These are phyloP conservation scores for Cladosporium sp. DNA, from an alignment of 2,329 filamentous ascomycete genomes.

Conservation along the genomic window DNA sequence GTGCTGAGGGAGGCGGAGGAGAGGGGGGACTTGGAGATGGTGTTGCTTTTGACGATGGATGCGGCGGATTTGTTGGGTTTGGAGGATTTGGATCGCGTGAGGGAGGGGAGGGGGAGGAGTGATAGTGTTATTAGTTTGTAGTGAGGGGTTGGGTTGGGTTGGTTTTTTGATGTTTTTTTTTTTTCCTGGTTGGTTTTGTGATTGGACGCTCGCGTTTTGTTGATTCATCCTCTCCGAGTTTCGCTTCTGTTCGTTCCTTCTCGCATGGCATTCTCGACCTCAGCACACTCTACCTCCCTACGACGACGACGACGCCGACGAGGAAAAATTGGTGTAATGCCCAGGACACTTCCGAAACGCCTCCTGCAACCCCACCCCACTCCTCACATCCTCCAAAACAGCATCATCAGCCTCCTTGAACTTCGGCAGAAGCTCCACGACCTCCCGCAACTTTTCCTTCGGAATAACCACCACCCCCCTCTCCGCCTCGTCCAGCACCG, in stretches of 20 bases:
- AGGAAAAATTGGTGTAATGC: slow-evolving; percentile 12
- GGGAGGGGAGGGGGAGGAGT: slow-evolving; percentile 4
- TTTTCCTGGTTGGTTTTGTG: too few relatives aligned
- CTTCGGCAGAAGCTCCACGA: slow-evolving; percentile 56
- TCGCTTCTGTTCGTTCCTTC: too few relatives aligned
- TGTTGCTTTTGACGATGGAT: slow-evolving; percentile 7
- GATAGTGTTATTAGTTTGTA: slow-evolving; percentile 5
- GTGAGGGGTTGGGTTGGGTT: neutral
- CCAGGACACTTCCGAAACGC: slow-evolving; percentile 56
- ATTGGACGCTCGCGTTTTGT: too few relatives aligned
- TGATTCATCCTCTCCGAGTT: too few relatives aligned
- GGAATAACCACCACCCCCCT: slow-evolving; percentile 65
- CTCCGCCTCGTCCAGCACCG: slow-evolving; percentile 65
- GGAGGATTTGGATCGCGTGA: neutral
- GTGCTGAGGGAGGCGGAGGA: slow-evolving; percentile 10
- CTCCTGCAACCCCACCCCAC: slow-evolving; percentile 57
- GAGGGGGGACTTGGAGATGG: slow-evolving; percentile 10
- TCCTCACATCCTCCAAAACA: slow-evolving; percentile 54
- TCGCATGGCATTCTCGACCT: too few relatives aligned
- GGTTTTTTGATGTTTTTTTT: too few relatives aligned
- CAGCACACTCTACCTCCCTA: neutral
- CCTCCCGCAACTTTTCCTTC: slow-evolving; percentile 51
- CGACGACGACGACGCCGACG: too few relatives aligned
- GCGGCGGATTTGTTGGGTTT: slow-evolving; percentile 3
- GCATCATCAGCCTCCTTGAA: slow-evolving; percentile 40